Conservation (phyloP, 2,329 filamentous ascomycete genomes). For the Colletotrichum musae region DNA sequence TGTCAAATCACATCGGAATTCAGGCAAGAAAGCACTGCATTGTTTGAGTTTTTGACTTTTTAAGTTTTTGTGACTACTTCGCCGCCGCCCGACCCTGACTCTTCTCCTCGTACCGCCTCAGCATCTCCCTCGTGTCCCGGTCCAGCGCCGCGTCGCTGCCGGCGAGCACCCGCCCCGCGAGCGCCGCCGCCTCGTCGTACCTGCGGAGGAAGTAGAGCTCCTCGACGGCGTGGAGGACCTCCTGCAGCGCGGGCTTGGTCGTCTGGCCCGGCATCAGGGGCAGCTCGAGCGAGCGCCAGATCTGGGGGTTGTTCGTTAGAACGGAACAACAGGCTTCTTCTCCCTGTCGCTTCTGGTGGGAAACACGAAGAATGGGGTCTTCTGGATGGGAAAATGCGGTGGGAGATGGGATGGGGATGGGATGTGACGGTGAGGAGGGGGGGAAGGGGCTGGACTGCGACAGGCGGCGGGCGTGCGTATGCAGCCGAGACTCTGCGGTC, state of each 20-base stretch:
- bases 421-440: too few species aligned
- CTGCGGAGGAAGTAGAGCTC: constrained; percentile 70
- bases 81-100: constrained; percentile 51
- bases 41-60: too few species aligned
- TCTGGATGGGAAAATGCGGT: too few species aligned
- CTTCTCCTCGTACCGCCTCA: constrained; percentile 59
- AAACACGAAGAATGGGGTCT: too few species aligned
- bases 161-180: constrained; percentile 56
- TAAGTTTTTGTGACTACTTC: background rate
- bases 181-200: constrained; percentile 60
- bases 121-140: constrained; percentile 55
- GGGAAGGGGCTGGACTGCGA: too few species aligned
- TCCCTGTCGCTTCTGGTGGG: too few species aligned
- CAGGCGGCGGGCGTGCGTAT: too few species aligned
- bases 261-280: constrained; percentile 53
- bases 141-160: constrained; percentile 55
- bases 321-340: too few species aligned
- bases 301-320: constrained; percentile 49
- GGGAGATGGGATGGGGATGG: too few species aligned
- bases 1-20: background rate
- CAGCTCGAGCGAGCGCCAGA: constrained; percentile 58
- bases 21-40: background rate
- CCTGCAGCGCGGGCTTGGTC: constrained; percentile 64
- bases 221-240: constrained; percentile 69
- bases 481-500: too few species aligned